Evolutionary conservation across 2,329 filamentous ascomycete species (phyloP).

Genomic region (Pseudocercospora vitis): DNA sequence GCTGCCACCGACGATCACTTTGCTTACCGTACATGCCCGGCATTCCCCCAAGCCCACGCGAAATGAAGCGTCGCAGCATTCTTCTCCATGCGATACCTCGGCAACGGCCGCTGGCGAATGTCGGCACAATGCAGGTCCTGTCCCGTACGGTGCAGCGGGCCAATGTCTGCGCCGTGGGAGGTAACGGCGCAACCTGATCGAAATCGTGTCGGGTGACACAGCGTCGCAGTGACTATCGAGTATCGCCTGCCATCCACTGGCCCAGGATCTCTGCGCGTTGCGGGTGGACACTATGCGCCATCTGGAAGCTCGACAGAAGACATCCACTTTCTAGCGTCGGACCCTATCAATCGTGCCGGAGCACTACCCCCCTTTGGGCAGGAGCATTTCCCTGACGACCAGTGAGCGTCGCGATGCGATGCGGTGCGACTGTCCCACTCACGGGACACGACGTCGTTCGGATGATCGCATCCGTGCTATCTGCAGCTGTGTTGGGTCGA

Average conservation of each 20-base stretch:
- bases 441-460: background rate
- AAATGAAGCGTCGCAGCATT: too few species aligned
- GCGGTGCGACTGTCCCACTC: background rate
- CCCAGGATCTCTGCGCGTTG: background rate
- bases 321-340: background rate
- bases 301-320: background rate
- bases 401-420: background rate
- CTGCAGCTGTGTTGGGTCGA: background rate
- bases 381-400: background rate
- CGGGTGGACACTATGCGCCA: background rate
- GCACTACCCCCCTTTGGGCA: background rate
- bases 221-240: background rate
- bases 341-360: background rate
- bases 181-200: background rate
- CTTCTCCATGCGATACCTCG: too few species aligned
- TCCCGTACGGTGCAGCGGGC: too few species aligned
- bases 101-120: background rate
- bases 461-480: conserved; percentile 2
- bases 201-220: background rate
- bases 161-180: background rate
- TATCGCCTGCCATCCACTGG: background rate
- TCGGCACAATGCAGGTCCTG: background rate
- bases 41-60: too few species aligned
- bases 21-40: too few species aligned
- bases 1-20: too few species aligned